Conservation (phyloP, 257 asterid genomes). For the Hygrophila difformis region DNA sequence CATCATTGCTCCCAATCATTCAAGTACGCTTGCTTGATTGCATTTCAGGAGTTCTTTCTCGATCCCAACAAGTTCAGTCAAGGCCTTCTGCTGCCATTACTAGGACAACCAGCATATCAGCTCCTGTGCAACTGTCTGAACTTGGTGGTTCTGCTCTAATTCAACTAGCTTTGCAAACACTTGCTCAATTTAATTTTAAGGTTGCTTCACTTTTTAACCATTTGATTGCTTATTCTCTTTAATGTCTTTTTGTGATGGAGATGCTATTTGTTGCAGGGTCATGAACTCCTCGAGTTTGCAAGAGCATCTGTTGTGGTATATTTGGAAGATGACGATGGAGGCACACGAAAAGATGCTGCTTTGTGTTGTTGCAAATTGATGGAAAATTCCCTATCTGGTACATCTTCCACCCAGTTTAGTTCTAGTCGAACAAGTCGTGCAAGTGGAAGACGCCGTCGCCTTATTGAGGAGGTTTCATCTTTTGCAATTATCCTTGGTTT, state of each 20-base stretch:
- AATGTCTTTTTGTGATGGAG: slow-evolving; percentile 3
- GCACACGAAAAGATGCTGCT: slow-evolving; percentile 94
- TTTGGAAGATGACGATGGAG: slow-evolving; percentile 94
- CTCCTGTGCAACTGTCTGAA: slow-evolving; percentile 65
- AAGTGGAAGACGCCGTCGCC: slow-evolving; percentile 85
- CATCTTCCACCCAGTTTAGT: slow-evolving; percentile 59
- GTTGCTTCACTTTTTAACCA: slow-evolving; percentile 24
- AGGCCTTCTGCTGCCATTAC: slow-evolving; percentile 45
- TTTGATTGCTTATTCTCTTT: slow-evolving; percentile 8
- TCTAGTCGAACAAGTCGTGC: slow-evolving; percentile 77
- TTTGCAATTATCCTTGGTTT: no score
- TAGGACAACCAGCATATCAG: slow-evolving; percentile 53
- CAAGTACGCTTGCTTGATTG: slow-evolving; percentile 86
- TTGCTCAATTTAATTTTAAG: slow-evolving; percentile 82
- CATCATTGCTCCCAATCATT: slow-evolving; percentile 77
- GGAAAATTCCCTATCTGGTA: slow-evolving; percentile 74
- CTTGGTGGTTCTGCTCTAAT: slow-evolving; percentile 81
- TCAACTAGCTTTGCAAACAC: slow-evolving; percentile 92
- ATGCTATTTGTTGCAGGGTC: slow-evolving; percentile 55
- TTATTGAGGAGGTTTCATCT: slow-evolving; percentile 81
- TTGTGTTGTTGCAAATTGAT: slow-evolving; percentile 92
- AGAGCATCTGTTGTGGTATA: slow-evolving; percentile 83
- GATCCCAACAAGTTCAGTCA: slow-evolving; percentile 62
- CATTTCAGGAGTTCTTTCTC: slow-evolving; percentile 78
- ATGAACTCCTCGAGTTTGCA: slow-evolving; percentile 94